phyloP scores from a whole-genome alignment of 805 yeast genomes.

The Candida vaughaniae region DNA sequence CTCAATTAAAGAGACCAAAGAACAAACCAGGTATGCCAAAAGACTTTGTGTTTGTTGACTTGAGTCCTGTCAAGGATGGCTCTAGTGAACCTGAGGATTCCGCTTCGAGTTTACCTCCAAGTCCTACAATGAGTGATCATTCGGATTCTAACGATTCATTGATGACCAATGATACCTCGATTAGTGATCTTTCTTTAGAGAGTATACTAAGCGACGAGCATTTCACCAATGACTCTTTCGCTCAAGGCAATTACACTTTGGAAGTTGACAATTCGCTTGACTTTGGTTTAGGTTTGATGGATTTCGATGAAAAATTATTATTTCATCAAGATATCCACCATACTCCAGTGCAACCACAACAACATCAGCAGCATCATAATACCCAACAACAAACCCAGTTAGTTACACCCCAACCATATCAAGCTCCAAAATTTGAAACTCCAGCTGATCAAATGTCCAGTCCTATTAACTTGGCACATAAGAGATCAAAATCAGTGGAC shows the following conservation, averaged over 20 bases:
- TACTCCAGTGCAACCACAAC: conserved; percentile 5
- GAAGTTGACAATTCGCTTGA: conserved; percentile 6
- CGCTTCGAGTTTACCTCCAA: conserved; percentile 8
- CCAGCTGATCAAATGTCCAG: conserved; percentile 16
- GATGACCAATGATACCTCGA: conserved; percentile 12
- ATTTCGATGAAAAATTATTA: conserved; percentile 20
- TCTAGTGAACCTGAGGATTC: conserved; percentile 16
- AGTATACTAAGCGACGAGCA: conserved; percentile 4
- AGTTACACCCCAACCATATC: conserved; percentile 20
- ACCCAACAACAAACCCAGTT: background rate
- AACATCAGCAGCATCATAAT: background rate
- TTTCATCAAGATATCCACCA: conserved; percentile 10
- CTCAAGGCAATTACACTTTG: background rate
- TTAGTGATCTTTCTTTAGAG: conserved; percentile 11
- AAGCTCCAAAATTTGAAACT: conserved; percentile 23
- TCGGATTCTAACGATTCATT: conserved; percentile 12
- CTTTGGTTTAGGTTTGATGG: conserved; percentile 31
- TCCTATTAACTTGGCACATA: conserved; percentile 17
- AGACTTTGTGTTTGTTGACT: conserved; percentile 46
- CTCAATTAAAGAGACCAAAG: conserved; percentile 44
- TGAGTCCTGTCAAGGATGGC: conserved; percentile 38
- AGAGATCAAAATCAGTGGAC: conserved; percentile 28
- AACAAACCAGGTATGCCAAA: conserved; percentile 45
- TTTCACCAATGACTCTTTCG: background rate
- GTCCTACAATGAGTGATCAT: conserved; percentile 11